phyloP scores from a whole-genome alignment of 1,139 yeast genomes.

The Zygoascus meyerae region DNA sequence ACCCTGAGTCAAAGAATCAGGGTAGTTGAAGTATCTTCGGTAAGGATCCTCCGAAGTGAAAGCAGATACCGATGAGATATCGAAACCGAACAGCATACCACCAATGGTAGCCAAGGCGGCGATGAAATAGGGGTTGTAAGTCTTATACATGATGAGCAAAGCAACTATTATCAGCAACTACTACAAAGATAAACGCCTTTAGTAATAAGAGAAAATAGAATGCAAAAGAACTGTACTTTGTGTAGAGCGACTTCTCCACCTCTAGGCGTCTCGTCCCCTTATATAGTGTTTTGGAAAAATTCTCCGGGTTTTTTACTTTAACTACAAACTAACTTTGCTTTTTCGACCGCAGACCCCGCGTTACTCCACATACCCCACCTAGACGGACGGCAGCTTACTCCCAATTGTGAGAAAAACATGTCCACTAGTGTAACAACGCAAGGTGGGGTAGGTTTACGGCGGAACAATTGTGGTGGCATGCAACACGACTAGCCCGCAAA shows the following conservation, averaged over 20 bases:
- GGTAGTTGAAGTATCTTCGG: conserved; percentile 35
- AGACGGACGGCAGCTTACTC: not conserved
- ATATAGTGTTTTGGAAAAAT: not conserved
- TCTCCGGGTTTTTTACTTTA: not conserved
- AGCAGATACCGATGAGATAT: conserved; percentile 86
- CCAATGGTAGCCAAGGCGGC: conserved; percentile 68
- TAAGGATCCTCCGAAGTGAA: conserved; percentile 66
- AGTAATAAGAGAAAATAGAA: too few relatives aligned
- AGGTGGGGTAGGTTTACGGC: too few relatives aligned
- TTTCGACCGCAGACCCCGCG: too few relatives aligned
- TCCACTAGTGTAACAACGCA: not conserved
- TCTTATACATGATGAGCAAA: conserved; percentile 8
- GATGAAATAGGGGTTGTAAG: conserved; percentile 35
- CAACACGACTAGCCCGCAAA: too few relatives aligned
- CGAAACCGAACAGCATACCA: conserved; percentile 96
- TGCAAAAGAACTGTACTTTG: too few relatives aligned
- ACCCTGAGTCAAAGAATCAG: conserved; percentile 54
- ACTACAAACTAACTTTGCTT: too few relatives aligned
- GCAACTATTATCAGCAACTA: too few relatives aligned
- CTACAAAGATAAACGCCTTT: too few relatives aligned
- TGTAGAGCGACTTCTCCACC: too few relatives aligned
- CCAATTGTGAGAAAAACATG: not conserved
- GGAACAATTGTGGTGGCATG: too few relatives aligned
- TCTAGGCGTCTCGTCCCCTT: not conserved
- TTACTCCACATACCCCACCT: too few relatives aligned